These are phyloP conservation scores for Funneliformis caledonium DNA, from an alignment of 371 early-diverging fungal species.

Conservation along the genomic window DNA sequence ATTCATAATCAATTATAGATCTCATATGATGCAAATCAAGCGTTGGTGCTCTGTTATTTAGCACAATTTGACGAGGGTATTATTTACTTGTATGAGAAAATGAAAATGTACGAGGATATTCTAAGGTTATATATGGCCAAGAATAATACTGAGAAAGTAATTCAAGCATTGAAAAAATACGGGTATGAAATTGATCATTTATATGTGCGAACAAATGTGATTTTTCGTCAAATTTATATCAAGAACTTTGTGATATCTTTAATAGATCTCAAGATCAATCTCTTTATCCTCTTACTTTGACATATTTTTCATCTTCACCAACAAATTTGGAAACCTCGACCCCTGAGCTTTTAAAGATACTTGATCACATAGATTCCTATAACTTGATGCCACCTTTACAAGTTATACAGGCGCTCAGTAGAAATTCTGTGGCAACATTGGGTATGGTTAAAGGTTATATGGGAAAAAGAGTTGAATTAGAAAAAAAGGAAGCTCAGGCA, in stretches of 20 bases:
- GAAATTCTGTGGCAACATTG: slow-evolving; percentile 83
- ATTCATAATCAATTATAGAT: slow-evolving; percentile 42
- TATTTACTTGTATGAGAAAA: slow-evolving; percentile 83
- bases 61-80: slow-evolving; percentile 83
- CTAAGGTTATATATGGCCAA: slow-evolving; percentile 80
- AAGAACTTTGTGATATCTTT: not conserved
- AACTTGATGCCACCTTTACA: slow-evolving; percentile 87
- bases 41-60: slow-evolving; percentile 85
- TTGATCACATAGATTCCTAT: slow-evolving; percentile 83
- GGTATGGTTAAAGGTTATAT: slow-evolving; percentile 86
- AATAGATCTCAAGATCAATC: slow-evolving; percentile 70
- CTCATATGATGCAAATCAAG: slow-evolving; percentile 88
- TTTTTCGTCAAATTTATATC: not conserved
- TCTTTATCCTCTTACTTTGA: slow-evolving; percentile 81
- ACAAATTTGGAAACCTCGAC: slow-evolving; percentile 57
- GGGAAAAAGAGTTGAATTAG: slow-evolving; percentile 73
- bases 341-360: slow-evolving; percentile 67
- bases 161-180: slow-evolving; percentile 76
- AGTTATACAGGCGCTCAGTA: slow-evolving; percentile 83
- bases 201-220: not conserved
- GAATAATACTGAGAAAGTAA: slow-evolving; percentile 74
- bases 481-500: slow-evolving; percentile 68
- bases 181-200: slow-evolving; percentile 61
- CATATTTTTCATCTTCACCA: slow-evolving; percentile 79
- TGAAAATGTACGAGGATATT: slow-evolving; percentile 81